Conservation (phyloP, 805 yeast genomes). For the Hanseniaspora pseudoguilliermondii region DNA sequence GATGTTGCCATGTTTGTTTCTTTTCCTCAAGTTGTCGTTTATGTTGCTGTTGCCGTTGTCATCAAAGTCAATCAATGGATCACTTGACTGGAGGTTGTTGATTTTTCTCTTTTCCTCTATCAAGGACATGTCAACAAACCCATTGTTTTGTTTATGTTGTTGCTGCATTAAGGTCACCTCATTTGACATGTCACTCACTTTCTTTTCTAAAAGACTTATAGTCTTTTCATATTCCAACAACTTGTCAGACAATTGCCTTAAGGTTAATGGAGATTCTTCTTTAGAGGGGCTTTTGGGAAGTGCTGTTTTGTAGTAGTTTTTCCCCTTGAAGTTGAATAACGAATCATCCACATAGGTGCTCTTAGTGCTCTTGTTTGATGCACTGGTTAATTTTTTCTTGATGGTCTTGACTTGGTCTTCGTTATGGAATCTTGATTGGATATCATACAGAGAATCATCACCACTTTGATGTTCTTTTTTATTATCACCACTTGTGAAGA, state of each 20-base stretch:
- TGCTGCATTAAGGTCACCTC: not conserved
- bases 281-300: not conserved
- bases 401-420: not conserved
- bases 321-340: not conserved
- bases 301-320: not conserved
- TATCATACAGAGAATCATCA: not conserved
- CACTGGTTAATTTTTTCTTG: not conserved
- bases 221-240: not conserved
- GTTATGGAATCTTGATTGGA: constrained; percentile 3
- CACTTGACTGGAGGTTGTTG: constrained; percentile 8
- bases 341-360: not conserved
- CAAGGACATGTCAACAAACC: constrained; percentile 3
- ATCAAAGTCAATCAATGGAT: not conserved
- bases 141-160: not conserved
- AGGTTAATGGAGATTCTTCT: not conserved
- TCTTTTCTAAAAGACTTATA: not conserved
- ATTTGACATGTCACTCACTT: not conserved
- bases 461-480: not conserved
- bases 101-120: constrained; percentile 10
- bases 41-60: constrained; percentile 2
- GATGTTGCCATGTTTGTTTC: not conserved
- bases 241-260: not conserved
- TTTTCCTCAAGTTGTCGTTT: not conserved
- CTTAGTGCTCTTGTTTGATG: not conserved
- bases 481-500: not conserved